Base-by-base conservation (phyloP, 495 filamentous ascomycete genomes). In the Cercophora newfieldiana region DNA sequence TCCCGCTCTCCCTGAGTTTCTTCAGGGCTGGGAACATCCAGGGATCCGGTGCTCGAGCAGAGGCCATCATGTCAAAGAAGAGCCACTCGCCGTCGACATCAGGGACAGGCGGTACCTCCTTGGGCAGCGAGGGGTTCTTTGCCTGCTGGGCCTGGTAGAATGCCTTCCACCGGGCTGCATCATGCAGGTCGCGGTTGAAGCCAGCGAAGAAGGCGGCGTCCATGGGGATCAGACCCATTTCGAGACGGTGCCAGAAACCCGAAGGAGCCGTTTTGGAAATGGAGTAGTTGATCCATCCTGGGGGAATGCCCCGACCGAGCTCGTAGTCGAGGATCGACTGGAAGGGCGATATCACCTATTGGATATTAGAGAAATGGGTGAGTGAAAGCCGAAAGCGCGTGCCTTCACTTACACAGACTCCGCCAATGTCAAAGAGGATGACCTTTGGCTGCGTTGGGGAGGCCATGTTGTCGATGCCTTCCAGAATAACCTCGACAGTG, bases 241-340 rank as follows among this genome's bases (percentile, higher is more conserved):
- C 92, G 30, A 95, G 81, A 47, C 80, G 85, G 72, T 96, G 92
- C 95, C 95, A 99, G 77, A 86, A 89, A 26, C 95, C 95, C 59
- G 86, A 79, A n/a, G 94, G 93, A 1, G 87, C 84, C 50, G 88
- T 86, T 53, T 83, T 82, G 25, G 90, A 91, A 74, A 97, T 96
- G 72, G 90, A 89, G 82, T 89, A 88, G 79, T 97, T 97, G 66
- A 99, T 83, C 89, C 91, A 99, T 74, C 93, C 93, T 16, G 85
- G 81, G 1, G 93, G 94, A 60, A 99, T 93, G 26, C 82, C 78
- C 54, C 91, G 79, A 63, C 82, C 79, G 30, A 86, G 75, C 74
- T 98, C 95, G 76, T 97, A 97, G 75, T 95, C 87, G 61, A 94
- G 82, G 72, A 99, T 97, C 4, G 90, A 89, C 79, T 96, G 91